Base-by-base conservation (phyloP, 2,329 filamentous ascomycete genomes). In the Colletotrichum viniferum region DNA sequence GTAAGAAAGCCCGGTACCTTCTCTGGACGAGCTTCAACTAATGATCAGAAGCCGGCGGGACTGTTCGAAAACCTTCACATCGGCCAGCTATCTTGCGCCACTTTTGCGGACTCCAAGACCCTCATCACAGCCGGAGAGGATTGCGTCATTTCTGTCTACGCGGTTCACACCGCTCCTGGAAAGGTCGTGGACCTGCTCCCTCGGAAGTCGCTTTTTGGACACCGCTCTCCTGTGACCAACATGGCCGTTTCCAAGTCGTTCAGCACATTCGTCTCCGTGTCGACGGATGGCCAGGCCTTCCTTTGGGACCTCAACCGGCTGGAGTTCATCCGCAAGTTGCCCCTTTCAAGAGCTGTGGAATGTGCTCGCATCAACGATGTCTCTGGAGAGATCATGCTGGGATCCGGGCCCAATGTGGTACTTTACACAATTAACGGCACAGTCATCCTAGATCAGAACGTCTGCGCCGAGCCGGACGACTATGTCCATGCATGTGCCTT, bases 281-380 rank as follows among this genome's bases (percentile, higher is more conserved):
- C 94, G 0, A 90, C 90, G 1, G 95, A 98, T 80, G 96, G 96
- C 0, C 92, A 95, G 52, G 92, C 96, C 13, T 92, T 98, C 80
- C 88, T 98, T 5, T 99, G 97, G 97, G 97, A 98, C 82, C 89
- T 99, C 5, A 99, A 98, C 83, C 92, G 95, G 18, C 91, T 96
- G 14, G 94, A 95, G 68, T 98, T 98, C 80, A 93, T 98, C 7
- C 92, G 95, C 60, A 94, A 92, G 83, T 87, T 96, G 26, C 92
- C 92, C 0, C 83, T 88, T 18, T 87, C 88, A 4, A 88, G 90
- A 6, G 84, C 88, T 1, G 87, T 91, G 3, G 91, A 97, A 84
- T 96, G 94, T 78, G 95, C 95, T 1, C 90, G 90, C 13, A 96
- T 99, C 83, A 98, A 98, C 81, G 96, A 98, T 81, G 92, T 96